A percentile compares a stretch with the other conserved stretches of the same genome.
Evolutionary conservation across 805 yeast species (phyloP).

Genomic region (Schwanniomyces polymorphus): DNA sequence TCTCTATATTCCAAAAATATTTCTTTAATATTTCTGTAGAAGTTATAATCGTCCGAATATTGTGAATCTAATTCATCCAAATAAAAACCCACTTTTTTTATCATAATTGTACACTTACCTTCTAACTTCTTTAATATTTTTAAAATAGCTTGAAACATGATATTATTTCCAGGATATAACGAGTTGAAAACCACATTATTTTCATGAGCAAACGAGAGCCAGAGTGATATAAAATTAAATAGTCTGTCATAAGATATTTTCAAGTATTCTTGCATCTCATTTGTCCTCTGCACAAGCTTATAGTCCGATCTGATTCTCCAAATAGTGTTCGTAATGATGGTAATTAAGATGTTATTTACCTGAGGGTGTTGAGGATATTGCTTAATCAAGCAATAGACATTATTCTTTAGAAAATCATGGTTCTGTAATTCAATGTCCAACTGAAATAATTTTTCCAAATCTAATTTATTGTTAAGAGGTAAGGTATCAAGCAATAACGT

Average conservation of each 20-base stretch:
- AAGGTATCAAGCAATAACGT: slow-evolving; percentile 23
- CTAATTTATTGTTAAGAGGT: slow-evolving; percentile 15
- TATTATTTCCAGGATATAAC: slow-evolving; percentile 23
- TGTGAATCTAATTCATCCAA: not conserved
- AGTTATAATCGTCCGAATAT: not conserved
- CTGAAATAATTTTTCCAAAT: not conserved
- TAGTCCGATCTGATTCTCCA: slow-evolving; percentile 2
- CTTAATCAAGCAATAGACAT: slow-evolving; percentile 9
- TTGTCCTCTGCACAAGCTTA: not conserved
- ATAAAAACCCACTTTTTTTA: not conserved
- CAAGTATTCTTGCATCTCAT: not conserved
- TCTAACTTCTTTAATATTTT: not conserved
- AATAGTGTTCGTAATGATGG: slow-evolving; percentile 14
- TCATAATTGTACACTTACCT: not conserved
- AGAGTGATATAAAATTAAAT: not conserved
- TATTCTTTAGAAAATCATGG: not conserved
- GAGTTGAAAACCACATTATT: slow-evolving; percentile 20
- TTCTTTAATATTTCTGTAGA: not conserved
- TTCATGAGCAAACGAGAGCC: slow-evolving; percentile 5
- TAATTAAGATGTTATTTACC: slow-evolving; percentile 18
- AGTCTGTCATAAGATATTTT: slow-evolving; percentile 1
- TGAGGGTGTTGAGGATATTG: slow-evolving; percentile 17
- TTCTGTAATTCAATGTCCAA: not conserved
- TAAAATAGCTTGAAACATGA: slow-evolving; percentile 22
- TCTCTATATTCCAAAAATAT: not conserved